Evolutionary conservation across 2,329 filamentous ascomycete species (phyloP), one percentile per base, ranked within the genome.

Genomic region (Penicillium sp.): DNA sequence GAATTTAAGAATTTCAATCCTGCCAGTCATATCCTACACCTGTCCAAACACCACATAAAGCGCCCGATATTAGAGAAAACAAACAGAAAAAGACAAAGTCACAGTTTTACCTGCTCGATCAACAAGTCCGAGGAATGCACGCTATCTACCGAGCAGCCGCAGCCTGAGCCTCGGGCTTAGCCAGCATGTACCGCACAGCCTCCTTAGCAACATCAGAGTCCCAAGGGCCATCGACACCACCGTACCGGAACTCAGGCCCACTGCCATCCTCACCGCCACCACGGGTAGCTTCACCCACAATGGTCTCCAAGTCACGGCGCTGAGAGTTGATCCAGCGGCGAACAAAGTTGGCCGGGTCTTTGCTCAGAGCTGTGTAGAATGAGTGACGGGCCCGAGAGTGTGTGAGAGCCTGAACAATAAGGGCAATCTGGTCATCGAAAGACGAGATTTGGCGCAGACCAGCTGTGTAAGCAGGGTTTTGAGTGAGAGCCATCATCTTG

Each of bases 241-340:
- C 76, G 43, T 72, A 74, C 39, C 72, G 70, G 59, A 77, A 79
- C 60, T 78, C 77, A 40, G 73, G 69, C 5, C 72, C 77, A 41
- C 65, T 74, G 40, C 69, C 82, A 78, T 75, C 89, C 78, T 80
- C 81, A 40, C 77, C 78, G 3, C 77, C 80, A 36, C 70, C 68
- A 50, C 86, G 81, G 48, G 85, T 83, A 1, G 87, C 86, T 74
- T 97, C 92, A 54, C 92, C 93, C 58, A 94, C 82, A 45, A 97
- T 88, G 6, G 94, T 86, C 67, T 96, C 92, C 34, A 97, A 79
- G 71, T 97, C 93, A 45, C 92, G 83, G 75, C 92, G 92, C 77
- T 99, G 94, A 14, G 88, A 93, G 66, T 87, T 91, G 48, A 96
- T 81, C 94, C 94, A 99, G 67, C 89, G 86, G 60, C 84, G 86